Conservation (phyloP, 805 yeast species). For the Saturnispora besseyi region DNA sequence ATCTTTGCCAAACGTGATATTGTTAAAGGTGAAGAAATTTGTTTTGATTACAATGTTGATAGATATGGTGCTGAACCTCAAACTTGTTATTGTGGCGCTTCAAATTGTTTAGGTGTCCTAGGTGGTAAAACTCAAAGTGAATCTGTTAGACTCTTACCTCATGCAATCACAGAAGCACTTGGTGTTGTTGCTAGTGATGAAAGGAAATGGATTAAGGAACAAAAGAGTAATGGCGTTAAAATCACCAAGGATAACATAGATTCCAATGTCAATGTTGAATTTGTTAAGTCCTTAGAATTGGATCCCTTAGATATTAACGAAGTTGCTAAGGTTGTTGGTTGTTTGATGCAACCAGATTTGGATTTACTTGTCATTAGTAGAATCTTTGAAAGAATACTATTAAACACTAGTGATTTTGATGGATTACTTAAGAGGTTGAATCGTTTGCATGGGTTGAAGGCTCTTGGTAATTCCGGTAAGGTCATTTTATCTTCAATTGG, state of each 20-base stretch:
- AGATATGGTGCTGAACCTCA: conserved; percentile 93
- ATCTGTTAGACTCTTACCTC: conserved; percentile 76
- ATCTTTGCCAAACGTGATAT: conserved; percentile 78
- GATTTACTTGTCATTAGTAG: conserved; percentile 56
- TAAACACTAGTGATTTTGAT: conserved; percentile 31
- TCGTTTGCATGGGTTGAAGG: conserved; percentile 79
- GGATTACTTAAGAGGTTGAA: conserved; percentile 51
- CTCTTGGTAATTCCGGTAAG: conserved; percentile 54
- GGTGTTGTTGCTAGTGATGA: conserved; percentile 66
- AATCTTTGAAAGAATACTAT: conserved; percentile 56
- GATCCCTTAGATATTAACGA: conserved; percentile 45
- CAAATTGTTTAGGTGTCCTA: conserved; percentile 84
- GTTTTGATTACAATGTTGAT: conserved; percentile 90
- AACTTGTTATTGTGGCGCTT: conserved; percentile 88
- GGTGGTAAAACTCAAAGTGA: conserved; percentile 98
- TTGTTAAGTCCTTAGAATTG: conserved; percentile 51
- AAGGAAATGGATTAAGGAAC: conserved; percentile 59
- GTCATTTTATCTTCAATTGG: conserved; percentile 17
- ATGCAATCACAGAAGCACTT: conserved; percentile 73
- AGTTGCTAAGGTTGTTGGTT: conserved; percentile 72
- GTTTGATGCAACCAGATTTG: conserved; percentile 61
- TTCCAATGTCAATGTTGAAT: conserved; percentile 52
- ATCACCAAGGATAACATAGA: conserved; percentile 45
- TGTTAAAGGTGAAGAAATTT: conserved; percentile 74
- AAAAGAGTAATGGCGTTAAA: conserved; percentile 38